Evolutionary conservation across 1,139 yeast species (phyloP), one percentile per base, ranked within the genome.

Genomic region (Nakaseomyces kungkrabaensis): DNA sequence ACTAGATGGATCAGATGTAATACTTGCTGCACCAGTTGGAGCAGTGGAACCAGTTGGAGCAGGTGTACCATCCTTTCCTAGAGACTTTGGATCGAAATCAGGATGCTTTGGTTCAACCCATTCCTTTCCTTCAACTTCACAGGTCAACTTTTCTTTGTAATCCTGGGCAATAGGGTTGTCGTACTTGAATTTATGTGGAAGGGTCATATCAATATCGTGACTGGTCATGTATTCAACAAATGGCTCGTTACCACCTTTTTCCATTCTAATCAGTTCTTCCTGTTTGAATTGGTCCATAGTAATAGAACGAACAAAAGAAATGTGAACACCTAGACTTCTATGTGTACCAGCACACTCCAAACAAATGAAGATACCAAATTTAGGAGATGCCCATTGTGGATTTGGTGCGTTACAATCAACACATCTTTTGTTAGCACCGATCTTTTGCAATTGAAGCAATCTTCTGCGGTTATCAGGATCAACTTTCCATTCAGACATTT

Each of bases 331-430:
- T 50, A 92, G 74, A 33, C 96, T 95, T 67, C 99, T 77, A 68
- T 92, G 99, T 54, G 87, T 76, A 48, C 98, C 97, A 40, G 97
- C 96, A 75, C 98, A 92, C 69, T 92, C 98, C 54, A 92, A 78
- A 71, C 99, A 94, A 64, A 92, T 89, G 68, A 89, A 89, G 54
- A 90, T 84, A 50, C 98, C 99, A 69, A 89, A 90, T 66, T 94
- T 92, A 45, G 97, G 97, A 9, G 97, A 87, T 4, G 98, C 96
- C 99, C 99, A 92, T 63, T 94, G 96, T 7, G 99, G 98, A 66
- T 90, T 90, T 54, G 95, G 95, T 4, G 97, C 95, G 40, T 76
- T 78, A 69, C 98, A 94, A 69, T 92, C 99, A 66, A 88, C 85
- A 71, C 99, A 92, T 65, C 79, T 82, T 71, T 86, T 87, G 74